Percentiles rank a stretch among this genome's conserved stretches.
These are phyloP conservation scores for Candida broadrunensis DNA, from an alignment of 805 yeast genomes.

Conservation along the genomic window DNA sequence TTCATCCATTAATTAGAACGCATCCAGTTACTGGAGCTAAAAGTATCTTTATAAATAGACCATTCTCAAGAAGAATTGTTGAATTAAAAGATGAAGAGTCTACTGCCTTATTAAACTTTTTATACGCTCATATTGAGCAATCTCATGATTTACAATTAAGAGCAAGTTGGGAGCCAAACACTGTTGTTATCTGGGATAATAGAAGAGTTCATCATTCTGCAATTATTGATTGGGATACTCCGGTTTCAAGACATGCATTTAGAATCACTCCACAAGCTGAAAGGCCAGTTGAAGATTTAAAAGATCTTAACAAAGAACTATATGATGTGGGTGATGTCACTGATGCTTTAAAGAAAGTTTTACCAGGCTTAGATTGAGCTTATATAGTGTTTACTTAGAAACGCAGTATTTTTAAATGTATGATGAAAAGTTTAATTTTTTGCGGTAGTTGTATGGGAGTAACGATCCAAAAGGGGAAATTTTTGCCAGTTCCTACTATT, in stretches of 20 bases:
- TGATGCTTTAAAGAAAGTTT: conserved; percentile 21
- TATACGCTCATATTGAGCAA: conserved; percentile 51
- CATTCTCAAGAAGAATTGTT: conserved; percentile 63
- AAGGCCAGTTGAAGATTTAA: conserved; percentile 50
- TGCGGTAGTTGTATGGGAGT: too few relatives aligned
- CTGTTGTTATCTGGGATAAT: conserved; percentile 80
- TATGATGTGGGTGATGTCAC: conserved; percentile 30
- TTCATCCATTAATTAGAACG: conserved; percentile 68
- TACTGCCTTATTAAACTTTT: conserved; percentile 53
- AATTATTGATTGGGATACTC: conserved; percentile 68
- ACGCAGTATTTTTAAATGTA: not conserved
- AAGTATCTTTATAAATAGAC: conserved; percentile 53
- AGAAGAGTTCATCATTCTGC: conserved; percentile 70
- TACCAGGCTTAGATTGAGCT: conserved; percentile 1
- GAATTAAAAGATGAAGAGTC: conserved; percentile 75
- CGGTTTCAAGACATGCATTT: conserved; percentile 67
- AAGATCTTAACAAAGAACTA: conserved; percentile 36
- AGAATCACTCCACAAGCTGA: conserved; percentile 75
- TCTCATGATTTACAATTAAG: conserved; percentile 64
- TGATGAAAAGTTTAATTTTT: too few relatives aligned
- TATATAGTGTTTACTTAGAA: not conserved
- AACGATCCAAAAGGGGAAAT: not conserved
- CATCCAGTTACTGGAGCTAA: conserved; percentile 72
- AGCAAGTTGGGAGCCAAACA: conserved; percentile 66
- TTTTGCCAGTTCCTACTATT: not conserved